These are phyloP conservation scores for Panaeolus papilionaceus DNA, from an alignment of 768 basidiomycete species.

Conservation along the genomic window DNA sequence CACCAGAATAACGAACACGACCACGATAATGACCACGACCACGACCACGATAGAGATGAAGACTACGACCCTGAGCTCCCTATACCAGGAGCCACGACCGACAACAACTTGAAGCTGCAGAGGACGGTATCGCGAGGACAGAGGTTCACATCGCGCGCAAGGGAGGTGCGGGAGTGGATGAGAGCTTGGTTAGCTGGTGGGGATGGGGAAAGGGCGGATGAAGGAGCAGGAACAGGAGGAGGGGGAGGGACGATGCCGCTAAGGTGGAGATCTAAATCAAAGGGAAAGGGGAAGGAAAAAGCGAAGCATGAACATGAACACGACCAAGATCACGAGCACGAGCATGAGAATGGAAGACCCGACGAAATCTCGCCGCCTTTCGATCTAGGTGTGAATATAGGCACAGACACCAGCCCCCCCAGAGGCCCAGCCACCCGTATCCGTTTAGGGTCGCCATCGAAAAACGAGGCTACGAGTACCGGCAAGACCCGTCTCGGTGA, in stretches of 20 bases:
- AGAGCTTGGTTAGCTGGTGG: not conserved
- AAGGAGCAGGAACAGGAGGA: not conserved
- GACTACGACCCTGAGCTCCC: not conserved
- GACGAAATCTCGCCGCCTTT: not conserved
- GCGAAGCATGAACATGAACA: not conserved
- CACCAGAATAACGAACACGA: not conserved
- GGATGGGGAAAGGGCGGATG: not conserved
- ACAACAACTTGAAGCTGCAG: not conserved
- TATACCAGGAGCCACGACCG: not conserved
- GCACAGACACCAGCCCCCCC: not conserved
- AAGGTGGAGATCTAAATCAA: not conserved
- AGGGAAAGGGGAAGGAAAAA: not conserved
- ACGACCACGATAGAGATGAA: not conserved
- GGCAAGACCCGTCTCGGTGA: not conserved
- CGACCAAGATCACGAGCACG: not conserved
- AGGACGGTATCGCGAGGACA: not conserved
- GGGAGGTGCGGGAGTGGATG: not conserved
- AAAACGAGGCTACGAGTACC: conserved; percentile 2
- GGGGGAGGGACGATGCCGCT: not conserved
- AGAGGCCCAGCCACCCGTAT: not conserved
- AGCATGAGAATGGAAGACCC: too few species aligned
- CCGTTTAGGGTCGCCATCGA: not conserved
- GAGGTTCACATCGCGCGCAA: not conserved
- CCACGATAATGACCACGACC: not conserved
- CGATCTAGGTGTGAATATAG: not conserved